Evolutionary conservation across 1,139 yeast genomes (phyloP), one percentile per base, ranked within the genome.

Genomic region (Candida buenavistaensis): DNA sequence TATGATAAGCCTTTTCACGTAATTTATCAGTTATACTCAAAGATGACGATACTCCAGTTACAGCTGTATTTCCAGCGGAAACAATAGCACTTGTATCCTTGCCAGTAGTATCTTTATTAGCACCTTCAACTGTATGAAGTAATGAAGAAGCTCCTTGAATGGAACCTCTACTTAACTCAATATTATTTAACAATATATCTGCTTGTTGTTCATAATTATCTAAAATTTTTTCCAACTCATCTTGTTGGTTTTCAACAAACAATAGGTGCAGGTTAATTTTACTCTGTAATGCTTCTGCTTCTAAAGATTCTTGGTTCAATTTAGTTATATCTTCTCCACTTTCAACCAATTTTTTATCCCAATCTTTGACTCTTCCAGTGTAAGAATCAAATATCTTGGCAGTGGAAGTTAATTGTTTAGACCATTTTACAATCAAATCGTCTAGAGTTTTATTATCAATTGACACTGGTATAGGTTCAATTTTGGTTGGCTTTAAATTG

Each of bases 371-470:
- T 43, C 82, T 84, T 13, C 70, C 64, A 13, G 96, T 83, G 52
- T 86, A 94, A n/a, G 72, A 60, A 41, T 82, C 83, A 61, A 90
- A 92, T 23, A 86, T 81, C 19, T 72, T 70, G 1, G 92, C 77
- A 1, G 95, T 80, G 14, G 77, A 72, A 3, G 90, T 72, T 41
- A 92, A 64, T 48, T 94, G 95, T 39, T 80, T 78, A 1, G 97
- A 85, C 99, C 98, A 94, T 59, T 85, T 89, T 21, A 89, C 78
- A 34, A 94, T 85, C 45, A 92, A 74, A 55, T 92, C 98, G 51
- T 92, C 98, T 55, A 94, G 69, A 1, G 96, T 88, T 55, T 88
- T 88, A 62, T 92, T 92, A 50, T 86, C 89, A 33, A 94, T 73
- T 7, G 95, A 83, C 3, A 88, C 78, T 17, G 89, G 85, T 34